Evolutionary conservation across 768 basidiomycete species (phyloP), one percentile per base, ranked within the genome.

Genomic region (Boletus rex-veris): DNA sequence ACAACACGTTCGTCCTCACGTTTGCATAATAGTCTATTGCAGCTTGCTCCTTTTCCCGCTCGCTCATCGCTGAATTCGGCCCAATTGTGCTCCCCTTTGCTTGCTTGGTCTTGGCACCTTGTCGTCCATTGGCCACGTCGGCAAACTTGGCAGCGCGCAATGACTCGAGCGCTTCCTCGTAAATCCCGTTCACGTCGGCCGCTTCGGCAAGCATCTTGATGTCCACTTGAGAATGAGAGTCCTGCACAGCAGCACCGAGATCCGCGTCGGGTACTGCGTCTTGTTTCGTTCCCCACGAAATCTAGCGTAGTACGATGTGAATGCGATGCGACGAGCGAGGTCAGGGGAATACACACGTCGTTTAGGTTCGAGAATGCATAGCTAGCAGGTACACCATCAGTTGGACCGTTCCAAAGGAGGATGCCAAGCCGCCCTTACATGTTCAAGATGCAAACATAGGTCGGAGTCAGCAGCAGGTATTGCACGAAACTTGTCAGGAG

Each of bases 271-370:
- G 78, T 3, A 78, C 73, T 9, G 80, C 80, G 35, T 92, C 90
- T 71, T 92, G 89, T 71, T 98, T 98, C n/a, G 94, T 98, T 6
- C 94, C 94, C 94, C 94, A 92, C 24, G 91, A 91, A 40, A 91
- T 90, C 87, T 90, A 63, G 5, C 42, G 37, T 15, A 31, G 40
- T 50, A 50, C 36, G 26, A 45, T 15, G n/a, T 21, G 15, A 53
- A 19, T 30, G 46, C 61, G n/a, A 57, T 52, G 28, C 60, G 18
- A 51, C 58, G 57, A 1, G 38, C 57, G 53, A 33, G 31, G 24
- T 44, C 18, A 44, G 54, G 36, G 36, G 30, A 44, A 28, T 39
- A 55, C 60, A 30, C 21, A 92, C 88, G 62, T 94, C 91, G 67
- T 93, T 88, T 6, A 93, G 75, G 69, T 92, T 93, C 45, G 85